phyloP scores from a whole-genome alignment of 345 rosid genomes.

The Hypericum perforatum region DNA sequence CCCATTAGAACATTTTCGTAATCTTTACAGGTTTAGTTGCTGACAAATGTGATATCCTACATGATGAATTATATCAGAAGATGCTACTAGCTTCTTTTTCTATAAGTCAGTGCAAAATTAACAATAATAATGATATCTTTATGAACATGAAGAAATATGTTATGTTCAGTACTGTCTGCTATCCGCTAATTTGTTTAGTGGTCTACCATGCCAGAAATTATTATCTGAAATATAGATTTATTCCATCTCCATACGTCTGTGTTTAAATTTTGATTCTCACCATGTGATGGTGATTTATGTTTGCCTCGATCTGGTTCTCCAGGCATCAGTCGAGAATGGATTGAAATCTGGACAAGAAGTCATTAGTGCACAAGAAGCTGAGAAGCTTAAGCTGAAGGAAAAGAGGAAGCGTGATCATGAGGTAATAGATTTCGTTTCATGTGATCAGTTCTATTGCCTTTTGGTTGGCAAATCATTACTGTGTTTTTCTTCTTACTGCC shows the following conservation, averaged over 20 bases:
- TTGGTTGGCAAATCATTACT: background rate
- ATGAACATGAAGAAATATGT: no score
- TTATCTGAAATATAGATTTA: no score
- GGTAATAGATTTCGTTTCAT: conserved; percentile 26
- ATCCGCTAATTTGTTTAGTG: no score
- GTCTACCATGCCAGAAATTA: no score
- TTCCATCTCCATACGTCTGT: background rate
- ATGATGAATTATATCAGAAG: no score
- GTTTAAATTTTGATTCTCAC: background rate
- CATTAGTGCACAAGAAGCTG: conserved; percentile 80
- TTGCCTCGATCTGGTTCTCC: conserved; percentile 3
- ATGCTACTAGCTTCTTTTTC: no score
- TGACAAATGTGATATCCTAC: no score
- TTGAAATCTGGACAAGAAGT: conserved; percentile 43
- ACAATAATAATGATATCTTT: no score
- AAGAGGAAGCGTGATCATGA: conserved; percentile 84
- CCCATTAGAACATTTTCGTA: no score
- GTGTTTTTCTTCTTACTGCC: background rate
- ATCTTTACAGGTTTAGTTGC: no score
- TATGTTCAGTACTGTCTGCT: no score
- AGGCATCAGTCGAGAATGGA: conserved; percentile 48
- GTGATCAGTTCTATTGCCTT: conserved; percentile 11
- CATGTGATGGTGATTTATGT: background rate
- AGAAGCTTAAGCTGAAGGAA: conserved; percentile 84
- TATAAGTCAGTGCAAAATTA: no score